Percentiles rank a stretch among this genome's conserved stretches.
Evolutionary conservation across 23 red algal genomes (phyloP).

Genomic region (Gracilaria vermiculophylla): DNA sequence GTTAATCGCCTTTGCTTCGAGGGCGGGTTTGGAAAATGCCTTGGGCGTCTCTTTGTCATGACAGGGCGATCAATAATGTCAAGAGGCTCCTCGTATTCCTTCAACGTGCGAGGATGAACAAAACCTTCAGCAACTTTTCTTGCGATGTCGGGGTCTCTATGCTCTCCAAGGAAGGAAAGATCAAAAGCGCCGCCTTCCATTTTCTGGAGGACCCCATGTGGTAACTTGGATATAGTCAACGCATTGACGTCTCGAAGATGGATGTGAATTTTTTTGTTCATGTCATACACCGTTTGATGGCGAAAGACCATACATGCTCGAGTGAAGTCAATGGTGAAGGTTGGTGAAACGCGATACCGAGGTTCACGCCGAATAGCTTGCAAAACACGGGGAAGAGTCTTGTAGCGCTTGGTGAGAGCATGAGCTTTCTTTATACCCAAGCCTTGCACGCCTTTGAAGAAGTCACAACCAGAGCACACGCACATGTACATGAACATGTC

Average conservation of each 20-base stretch:
- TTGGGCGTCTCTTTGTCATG: neutral
- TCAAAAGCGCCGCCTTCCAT: conserved; percentile 3
- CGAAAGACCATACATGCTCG: conserved; percentile 82
- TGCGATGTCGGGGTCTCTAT: conserved; percentile 7
- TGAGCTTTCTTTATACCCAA: conserved; percentile 84
- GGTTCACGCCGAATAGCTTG: conserved; percentile 47
- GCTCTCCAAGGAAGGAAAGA: conserved; percentile 43
- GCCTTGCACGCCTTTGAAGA: conserved; percentile 88
- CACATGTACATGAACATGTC: conserved; percentile 92
- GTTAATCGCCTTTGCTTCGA: neutral
- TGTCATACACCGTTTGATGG: conserved; percentile 92
- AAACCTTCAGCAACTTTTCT: conserved; percentile 33
- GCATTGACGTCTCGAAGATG: conserved; percentile 50
- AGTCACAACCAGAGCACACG: conserved; percentile 95
- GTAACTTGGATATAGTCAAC: conserved; percentile 15
- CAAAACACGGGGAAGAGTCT: conserved; percentile 50
- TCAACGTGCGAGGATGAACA: conserved; percentile 48
- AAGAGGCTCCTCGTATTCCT: conserved; percentile 55
- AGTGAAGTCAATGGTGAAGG: conserved; percentile 53
- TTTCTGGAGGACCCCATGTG: conserved; percentile 16
- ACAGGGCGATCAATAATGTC: conserved; percentile 45
- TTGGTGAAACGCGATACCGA: conserved; percentile 14
- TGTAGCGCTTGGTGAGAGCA: conserved; percentile 58
- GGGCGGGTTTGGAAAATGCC: neutral
- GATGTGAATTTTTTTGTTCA: neutral